Base-by-base conservation (phyloP, 108 stramenopile species). In the Craspedostauros australis region DNA sequence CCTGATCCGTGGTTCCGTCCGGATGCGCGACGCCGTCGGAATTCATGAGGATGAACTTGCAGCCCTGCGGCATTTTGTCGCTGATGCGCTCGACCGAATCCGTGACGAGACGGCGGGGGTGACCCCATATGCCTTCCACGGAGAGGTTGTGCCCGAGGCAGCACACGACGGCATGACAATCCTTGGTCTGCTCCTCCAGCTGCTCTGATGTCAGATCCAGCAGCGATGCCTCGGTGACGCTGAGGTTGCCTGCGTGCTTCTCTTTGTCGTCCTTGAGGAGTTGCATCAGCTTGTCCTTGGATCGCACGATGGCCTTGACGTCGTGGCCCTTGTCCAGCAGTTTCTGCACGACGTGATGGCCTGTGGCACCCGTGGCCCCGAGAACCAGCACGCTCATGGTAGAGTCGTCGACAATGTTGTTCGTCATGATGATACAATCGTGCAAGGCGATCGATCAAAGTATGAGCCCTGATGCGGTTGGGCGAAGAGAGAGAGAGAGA, bases 361-460 rank as follows among this genome's bases (percentile, higher is more conserved):
- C 82, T 26, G 82, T 83, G 23, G 60, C 72, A 22, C 77, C 77
- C 28, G 77, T 79, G 22, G 77, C 68, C 20, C 82, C 77, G 7
- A 79, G 61, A 9, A 83, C 75, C 5, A 79, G 65, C 5, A 63
- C 51, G 11, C 51, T 60, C 1, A 8, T 46, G 14, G 16, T 31
- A 4, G 23, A 43, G n/a, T n/a, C n/a, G n/a, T n/a, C n/a, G n/a
- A n/a, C n/a, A n/a, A n/a, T n/a, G n/a, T n/a, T n/a, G n/a, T n/a
- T n/a, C n/a, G n/a, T n/a, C n/a, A n/a, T n/a, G n/a, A n/a, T n/a
- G n/a, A n/a, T n/a, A n/a, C n/a, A n/a, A n/a, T n/a, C n/a, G n/a
- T n/a, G n/a, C n/a, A n/a, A n/a, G n/a, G n/a, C n/a, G n/a, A n/a
- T n/a, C n/a, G n/a, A n/a, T n/a, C n/a, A n/a, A n/a, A n/a, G n/a